phyloP scores from a whole-genome alignment of 805 yeast species.

The Saturnispora diversa region DNA sequence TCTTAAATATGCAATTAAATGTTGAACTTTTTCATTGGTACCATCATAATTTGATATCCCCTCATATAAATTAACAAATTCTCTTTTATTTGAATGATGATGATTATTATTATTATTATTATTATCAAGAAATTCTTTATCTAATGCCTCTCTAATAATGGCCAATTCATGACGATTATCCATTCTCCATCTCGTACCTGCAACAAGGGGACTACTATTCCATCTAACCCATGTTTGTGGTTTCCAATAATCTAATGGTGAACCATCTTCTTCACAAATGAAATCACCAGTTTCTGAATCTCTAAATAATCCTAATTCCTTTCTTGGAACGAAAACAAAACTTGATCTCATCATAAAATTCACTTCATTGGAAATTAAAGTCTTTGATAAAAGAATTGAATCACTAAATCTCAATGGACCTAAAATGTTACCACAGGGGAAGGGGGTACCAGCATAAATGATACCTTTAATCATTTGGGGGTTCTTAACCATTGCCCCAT shows the following conservation, averaged over 20 bases:
- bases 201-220: slow-evolving; percentile 67
- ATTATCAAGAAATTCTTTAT: background rate
- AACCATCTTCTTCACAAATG: slow-evolving; percentile 30
- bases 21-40: slow-evolving; percentile 2
- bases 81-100: no score
- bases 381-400: slow-evolving; percentile 63
- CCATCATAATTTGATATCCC: slow-evolving; percentile 7
- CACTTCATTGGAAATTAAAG: slow-evolving; percentile 68
- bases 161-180: slow-evolving; percentile 7
- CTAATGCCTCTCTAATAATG: background rate
- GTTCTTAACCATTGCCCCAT: slow-evolving; percentile 61
- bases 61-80: no score
- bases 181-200: slow-evolving; percentile 27
- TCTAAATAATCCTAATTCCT: slow-evolving; percentile 45
- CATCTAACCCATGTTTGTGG: slow-evolving; percentile 74
- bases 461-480: slow-evolving; percentile 68
- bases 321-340: slow-evolving; percentile 61
- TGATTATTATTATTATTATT: background rate
- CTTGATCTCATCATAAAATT: slow-evolving; percentile 86
- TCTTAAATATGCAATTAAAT: slow-evolving; percentile 2
- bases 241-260: slow-evolving; percentile 61
- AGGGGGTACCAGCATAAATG: slow-evolving; percentile 76
- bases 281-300: slow-evolving; percentile 50
- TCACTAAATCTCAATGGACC: slow-evolving; percentile 86
- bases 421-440: slow-evolving; percentile 74